Evolutionary conservation across 2,329 filamentous ascomycete species (phyloP).

Genomic region (Penicillium hesseltinei): DNA sequence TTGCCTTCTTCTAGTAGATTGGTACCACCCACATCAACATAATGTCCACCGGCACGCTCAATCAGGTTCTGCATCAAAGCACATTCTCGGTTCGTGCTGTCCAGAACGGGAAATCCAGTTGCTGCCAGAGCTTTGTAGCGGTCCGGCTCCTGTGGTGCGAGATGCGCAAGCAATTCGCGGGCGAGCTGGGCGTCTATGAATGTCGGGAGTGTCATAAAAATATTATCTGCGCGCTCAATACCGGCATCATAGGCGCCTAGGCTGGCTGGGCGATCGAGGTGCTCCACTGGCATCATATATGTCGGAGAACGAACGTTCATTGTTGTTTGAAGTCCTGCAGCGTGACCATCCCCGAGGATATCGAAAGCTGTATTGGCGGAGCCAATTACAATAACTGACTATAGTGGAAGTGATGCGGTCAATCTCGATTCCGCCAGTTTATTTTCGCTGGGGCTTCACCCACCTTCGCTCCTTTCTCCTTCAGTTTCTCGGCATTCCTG

Average conservation of each 20-base stretch:
- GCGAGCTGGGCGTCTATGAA: constrained; percentile 13
- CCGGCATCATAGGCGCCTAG: constrained; percentile 29
- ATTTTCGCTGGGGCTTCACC: background rate
- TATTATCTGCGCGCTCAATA: constrained; percentile 14
- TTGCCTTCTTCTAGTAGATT: constrained; percentile 15
- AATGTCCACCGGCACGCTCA: constrained; percentile 43
- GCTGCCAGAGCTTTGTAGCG: constrained; percentile 35
- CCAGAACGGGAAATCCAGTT: constrained; percentile 40
- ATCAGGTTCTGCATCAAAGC: constrained; percentile 35
- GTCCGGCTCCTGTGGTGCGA: constrained; percentile 33
- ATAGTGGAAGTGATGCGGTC: constrained; percentile 1
- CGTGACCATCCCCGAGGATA: constrained; percentile 48
- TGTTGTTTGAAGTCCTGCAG: constrained; percentile 43
- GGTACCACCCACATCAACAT: constrained; percentile 41
- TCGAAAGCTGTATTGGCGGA: constrained; percentile 51
- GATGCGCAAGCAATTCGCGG: constrained; percentile 17
- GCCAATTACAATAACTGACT: constrained; percentile 47
- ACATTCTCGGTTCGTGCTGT: constrained; percentile 25
- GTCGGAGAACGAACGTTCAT: constrained; percentile 48
- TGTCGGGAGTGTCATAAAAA: constrained; percentile 9
- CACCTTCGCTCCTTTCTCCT: background rate
- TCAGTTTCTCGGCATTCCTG: background rate
- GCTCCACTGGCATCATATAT: constrained; percentile 26
- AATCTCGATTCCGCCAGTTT: background rate
- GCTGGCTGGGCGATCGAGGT: constrained; percentile 20